Evolutionary conservation across 768 basidiomycete species (phyloP).

Genomic region (Psilocybe azurescens): DNA sequence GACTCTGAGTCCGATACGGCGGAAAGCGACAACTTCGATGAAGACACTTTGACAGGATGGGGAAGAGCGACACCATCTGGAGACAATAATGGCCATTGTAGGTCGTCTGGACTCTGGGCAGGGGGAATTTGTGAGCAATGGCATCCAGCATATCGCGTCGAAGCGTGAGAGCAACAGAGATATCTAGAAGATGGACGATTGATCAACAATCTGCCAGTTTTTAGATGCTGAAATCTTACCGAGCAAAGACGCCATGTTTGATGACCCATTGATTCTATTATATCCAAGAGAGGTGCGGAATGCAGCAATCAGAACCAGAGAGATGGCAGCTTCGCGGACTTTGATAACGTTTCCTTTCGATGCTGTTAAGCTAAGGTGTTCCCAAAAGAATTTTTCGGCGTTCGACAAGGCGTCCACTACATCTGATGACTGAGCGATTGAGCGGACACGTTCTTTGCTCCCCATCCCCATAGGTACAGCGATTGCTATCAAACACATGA

Average conservation of each 20-base stretch:
- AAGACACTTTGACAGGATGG: constrained; percentile 17
- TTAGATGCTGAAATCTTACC: constrained; percentile 42
- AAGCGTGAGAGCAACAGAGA: constrained; percentile 76
- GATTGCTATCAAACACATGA: constrained; percentile 57
- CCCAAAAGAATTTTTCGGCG: constrained; percentile 75
- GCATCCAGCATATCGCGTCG: constrained; percentile 87
- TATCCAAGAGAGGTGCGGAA: constrained; percentile 85
- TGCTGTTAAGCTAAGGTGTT: constrained; percentile 59
- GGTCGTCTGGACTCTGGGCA: constrained; percentile 55
- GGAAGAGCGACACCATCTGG: constrained; percentile 48
- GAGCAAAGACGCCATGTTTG: constrained; percentile 66
- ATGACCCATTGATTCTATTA: constrained; percentile 49
- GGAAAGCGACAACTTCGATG: constrained; percentile 20
- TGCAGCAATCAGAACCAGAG: constrained; percentile 71
- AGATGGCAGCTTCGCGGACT: constrained; percentile 76
- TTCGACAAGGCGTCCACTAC: constrained; percentile 64
- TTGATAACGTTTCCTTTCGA: constrained; percentile 68
- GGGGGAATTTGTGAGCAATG: constrained; percentile 69
- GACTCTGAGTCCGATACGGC: constrained; percentile 20
- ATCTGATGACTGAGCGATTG: constrained; percentile 56
- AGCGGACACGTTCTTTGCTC: constrained; percentile 40
- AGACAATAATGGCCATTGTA: constrained; percentile 72
- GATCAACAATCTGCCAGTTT: not conserved
- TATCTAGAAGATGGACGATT: constrained; percentile 50
- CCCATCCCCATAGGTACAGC: constrained; percentile 83